Conservation (phyloP, 768 basidiomycete genomes). For the Mycena venus region DNA sequence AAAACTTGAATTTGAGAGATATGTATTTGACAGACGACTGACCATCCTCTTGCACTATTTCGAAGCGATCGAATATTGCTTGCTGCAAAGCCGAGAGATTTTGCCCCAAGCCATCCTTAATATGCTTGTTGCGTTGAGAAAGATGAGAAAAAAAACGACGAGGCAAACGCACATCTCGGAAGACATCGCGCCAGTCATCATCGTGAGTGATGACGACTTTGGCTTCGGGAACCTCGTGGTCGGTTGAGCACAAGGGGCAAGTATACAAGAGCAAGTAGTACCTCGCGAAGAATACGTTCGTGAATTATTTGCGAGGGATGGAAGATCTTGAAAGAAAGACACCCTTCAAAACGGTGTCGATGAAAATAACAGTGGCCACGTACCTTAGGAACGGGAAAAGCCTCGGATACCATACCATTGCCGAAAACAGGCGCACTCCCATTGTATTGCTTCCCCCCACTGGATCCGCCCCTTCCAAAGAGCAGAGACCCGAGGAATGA, state of each 20-base stretch:
- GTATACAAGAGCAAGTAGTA: background rate
- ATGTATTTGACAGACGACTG: background rate
- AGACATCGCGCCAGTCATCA: slow-evolving; percentile 20
- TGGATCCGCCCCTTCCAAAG: background rate
- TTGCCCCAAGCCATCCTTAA: background rate
- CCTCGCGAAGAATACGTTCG: background rate
- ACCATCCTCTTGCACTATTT: background rate
- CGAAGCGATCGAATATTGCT: background rate
- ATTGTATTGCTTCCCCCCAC: background rate
- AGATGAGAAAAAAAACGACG: background rate
- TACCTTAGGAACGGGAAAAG: background rate
- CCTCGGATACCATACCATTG: background rate
- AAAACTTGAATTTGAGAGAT: background rate
- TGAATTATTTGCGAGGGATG: background rate
- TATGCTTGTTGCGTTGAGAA: background rate
- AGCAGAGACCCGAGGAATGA: background rate
- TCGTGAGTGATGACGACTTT: slow-evolving; percentile 17
- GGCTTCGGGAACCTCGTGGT: background rate
- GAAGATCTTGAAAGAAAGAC: background rate
- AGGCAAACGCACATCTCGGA: background rate
- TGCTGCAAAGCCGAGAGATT: background rate
- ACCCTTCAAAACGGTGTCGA: background rate
- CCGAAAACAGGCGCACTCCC: no score
- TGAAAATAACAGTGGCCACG: background rate
- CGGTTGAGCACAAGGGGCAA: background rate